These are phyloP conservation scores for Fusarium hostae DNA, from an alignment of 2,329 filamentous ascomycete species.

Conservation along the genomic window DNA sequence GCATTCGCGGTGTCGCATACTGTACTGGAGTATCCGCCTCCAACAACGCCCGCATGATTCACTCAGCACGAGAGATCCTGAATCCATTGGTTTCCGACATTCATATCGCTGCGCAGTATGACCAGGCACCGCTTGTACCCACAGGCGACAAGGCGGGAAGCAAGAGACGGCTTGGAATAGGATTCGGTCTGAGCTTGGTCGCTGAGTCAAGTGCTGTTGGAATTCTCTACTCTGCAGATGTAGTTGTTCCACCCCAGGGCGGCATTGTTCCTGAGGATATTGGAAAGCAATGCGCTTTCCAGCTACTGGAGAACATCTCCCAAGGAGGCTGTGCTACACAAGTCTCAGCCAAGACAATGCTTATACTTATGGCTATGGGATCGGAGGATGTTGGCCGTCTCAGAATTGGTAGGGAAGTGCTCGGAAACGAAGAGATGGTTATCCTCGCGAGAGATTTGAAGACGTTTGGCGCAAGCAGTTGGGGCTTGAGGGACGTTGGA, in stretches of 20 bases:
- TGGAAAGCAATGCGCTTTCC: constrained; percentile 86
- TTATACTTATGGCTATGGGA: constrained; percentile 97
- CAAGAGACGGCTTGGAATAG: constrained; percentile 80
- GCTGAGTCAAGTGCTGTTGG: constrained; percentile 88
- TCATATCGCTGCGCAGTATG: constrained; percentile 86
- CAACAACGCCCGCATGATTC: constrained; percentile 96
- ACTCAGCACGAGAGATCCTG: constrained; percentile 84
- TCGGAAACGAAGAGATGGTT: constrained; percentile 84
- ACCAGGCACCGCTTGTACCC: constrained; percentile 68
- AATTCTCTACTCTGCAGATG: constrained; percentile 88
- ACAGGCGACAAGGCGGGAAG: constrained; percentile 64
- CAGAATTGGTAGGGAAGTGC: constrained; percentile 80
- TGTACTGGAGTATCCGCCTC: constrained; percentile 89
- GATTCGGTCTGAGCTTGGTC: constrained; percentile 90
- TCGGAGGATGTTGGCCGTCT: constrained; percentile 93
- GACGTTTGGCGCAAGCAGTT: constrained; percentile 89
- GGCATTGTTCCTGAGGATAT: constrained; percentile 91
- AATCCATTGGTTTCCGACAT: constrained; percentile 90
- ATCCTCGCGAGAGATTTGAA: constrained; percentile 84
- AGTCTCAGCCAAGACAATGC: constrained; percentile 76
- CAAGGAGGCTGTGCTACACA: constrained; percentile 84
- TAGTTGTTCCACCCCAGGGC: constrained; percentile 77
- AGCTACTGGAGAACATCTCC: constrained; percentile 84
- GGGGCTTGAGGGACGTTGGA: constrained; percentile 83
- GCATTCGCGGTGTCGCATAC: constrained; percentile 92